Conservation (phyloP, 331 rosid genomes). For the Ulmus americana region DNA sequence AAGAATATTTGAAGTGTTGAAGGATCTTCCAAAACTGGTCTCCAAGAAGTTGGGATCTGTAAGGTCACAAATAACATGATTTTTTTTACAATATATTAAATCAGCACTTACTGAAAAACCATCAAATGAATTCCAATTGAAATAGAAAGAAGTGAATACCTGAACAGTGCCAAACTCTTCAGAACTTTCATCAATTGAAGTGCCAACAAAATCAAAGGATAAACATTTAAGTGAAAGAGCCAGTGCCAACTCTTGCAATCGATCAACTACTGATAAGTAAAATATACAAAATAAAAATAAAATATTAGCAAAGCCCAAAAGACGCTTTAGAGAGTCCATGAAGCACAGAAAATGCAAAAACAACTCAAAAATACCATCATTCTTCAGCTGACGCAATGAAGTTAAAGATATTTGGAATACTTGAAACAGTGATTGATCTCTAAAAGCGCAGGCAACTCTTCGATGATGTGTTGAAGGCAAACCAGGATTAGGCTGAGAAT, state of each 20-base stretch:
- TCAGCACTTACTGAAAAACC: constrained; percentile 13
- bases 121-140: constrained; percentile 15
- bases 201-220: constrained; percentile 97
- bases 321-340: background rate
- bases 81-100: constrained; percentile 21
- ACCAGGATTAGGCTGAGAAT: constrained; percentile 75
- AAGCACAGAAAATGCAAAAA: constrained; percentile 7
- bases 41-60: constrained; percentile 96
- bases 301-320: constrained; percentile 11
- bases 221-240: constrained; percentile 88
- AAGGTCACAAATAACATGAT: constrained; percentile 26
- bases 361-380: constrained; percentile 53
- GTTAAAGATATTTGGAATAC: constrained; percentile 90
- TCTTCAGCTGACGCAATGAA: constrained; percentile 80
- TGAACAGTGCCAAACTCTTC: constrained; percentile 99
- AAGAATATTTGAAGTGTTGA: constrained; percentile 81
- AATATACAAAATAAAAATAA: constrained; percentile 28
- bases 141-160: constrained; percentile 39
- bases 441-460: constrained; percentile 88
- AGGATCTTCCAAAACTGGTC: constrained; percentile 87
- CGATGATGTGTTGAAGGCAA: constrained; percentile 94
- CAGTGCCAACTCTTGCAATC: constrained; percentile 93
- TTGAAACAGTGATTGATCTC: constrained; percentile 88
- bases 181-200: constrained; percentile 96
- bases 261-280: constrained; percentile 46